These are phyloP conservation scores for Pholiota conissans DNA, from an alignment of 768 basidiomycete genomes.

Conservation along the genomic window DNA sequence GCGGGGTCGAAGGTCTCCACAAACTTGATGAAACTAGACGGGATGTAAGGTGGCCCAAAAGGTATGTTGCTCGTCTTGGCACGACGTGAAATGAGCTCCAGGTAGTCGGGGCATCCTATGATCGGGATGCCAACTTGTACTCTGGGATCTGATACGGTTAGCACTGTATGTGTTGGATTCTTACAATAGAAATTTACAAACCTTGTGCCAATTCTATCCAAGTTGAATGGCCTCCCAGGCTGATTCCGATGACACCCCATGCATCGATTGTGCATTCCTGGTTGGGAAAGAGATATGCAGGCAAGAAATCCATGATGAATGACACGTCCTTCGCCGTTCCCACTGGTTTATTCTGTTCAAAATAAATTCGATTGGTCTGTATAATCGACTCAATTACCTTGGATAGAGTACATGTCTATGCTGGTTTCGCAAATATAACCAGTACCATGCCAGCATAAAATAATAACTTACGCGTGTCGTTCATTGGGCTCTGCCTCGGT, in stretches of 20 bases:
- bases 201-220: slow-evolving; percentile 67
- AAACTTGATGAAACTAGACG: slow-evolving; percentile 47
- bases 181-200: too few species aligned
- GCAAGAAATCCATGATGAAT: slow-evolving; percentile 79
- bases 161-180: too few species aligned
- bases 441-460: not conserved
- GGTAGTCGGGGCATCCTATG: slow-evolving; percentile 75
- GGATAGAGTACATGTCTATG: slow-evolving; percentile 48
- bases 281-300: slow-evolving; percentile 69
- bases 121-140: slow-evolving; percentile 48
- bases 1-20: slow-evolving; percentile 50
- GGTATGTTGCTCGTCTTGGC: slow-evolving; percentile 44
- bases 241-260: slow-evolving; percentile 76
- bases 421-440: slow-evolving; percentile 20
- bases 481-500: slow-evolving; percentile 30
- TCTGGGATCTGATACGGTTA: slow-evolving; percentile 42
- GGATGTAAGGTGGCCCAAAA: slow-evolving; percentile 55
- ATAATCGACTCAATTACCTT: too few species aligned
- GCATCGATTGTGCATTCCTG: slow-evolving; percentile 59
- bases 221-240: slow-evolving; percentile 82
- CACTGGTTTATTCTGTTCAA: slow-evolving; percentile 22
- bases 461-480: slow-evolving; percentile 39
- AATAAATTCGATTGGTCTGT: too few species aligned
- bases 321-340: slow-evolving; percentile 79
- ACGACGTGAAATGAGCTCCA: slow-evolving; percentile 54